Evolutionary conservation across 495 filamentous ascomycete genomes (phyloP).

Genomic region (Cetradonia linearis): DNA sequence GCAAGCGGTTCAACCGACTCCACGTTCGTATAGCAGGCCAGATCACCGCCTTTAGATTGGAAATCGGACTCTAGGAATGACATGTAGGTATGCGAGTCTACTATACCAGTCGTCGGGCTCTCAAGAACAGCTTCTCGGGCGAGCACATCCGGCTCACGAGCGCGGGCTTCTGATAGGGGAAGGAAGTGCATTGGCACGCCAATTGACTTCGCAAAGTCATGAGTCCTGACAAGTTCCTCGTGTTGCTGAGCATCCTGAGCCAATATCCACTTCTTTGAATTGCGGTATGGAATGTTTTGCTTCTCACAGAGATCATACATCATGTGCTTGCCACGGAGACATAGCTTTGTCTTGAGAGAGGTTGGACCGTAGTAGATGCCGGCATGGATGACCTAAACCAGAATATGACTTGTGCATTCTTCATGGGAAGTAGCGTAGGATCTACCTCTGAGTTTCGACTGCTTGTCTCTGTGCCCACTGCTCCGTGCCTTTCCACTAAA

Average conservation of each 20-base stretch:
- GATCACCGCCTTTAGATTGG: conserved; percentile 64
- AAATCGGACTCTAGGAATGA: conserved; percentile 63
- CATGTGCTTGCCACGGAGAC: conserved; percentile 61
- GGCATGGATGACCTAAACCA: conserved; percentile 73
- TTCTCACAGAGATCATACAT: conserved; percentile 69
- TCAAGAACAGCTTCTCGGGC: conserved; percentile 66
- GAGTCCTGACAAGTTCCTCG: conserved; percentile 52
- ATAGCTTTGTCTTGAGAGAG: conserved; percentile 75
- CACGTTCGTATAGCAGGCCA: conserved; percentile 56
- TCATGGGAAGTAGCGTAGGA: background rate
- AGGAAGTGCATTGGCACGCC: conserved; percentile 68
- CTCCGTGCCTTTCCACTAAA: conserved; percentile 69
- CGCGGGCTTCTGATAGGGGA: conserved; percentile 44
- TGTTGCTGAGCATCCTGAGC: conserved; percentile 67
- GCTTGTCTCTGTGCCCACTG: conserved; percentile 81
- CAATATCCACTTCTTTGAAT: conserved; percentile 89
- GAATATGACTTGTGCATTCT: background rate
- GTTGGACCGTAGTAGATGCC: conserved; percentile 79
- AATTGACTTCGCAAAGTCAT: conserved; percentile 54
- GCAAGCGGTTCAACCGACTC: conserved; percentile 45
- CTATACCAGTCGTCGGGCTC: conserved; percentile 74
- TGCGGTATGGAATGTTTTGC: conserved; percentile 57
- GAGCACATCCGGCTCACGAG: conserved; percentile 62
- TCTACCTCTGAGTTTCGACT: conserved; percentile 80
- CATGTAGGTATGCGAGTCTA: conserved; percentile 84